phyloP scores from a whole-genome alignment of 495 filamentous ascomycete species.

The Aspergillus carlsbadensis region DNA sequence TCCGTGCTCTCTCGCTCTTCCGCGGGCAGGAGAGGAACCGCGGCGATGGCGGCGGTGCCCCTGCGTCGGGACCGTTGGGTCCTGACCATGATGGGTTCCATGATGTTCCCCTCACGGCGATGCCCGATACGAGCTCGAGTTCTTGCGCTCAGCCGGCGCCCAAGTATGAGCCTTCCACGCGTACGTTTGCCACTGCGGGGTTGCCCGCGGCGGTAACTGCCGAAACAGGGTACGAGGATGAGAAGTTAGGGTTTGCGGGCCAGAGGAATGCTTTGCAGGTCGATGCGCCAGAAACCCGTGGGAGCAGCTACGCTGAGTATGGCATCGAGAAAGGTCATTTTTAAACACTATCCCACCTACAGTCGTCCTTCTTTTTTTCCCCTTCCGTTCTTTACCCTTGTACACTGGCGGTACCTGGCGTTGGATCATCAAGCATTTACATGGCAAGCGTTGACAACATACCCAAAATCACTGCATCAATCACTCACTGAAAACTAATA shows the following conservation, averaged over 20 bases:
- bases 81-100: constrained; percentile 25
- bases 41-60: constrained; percentile 47
- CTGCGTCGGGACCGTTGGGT: constrained; percentile 10
- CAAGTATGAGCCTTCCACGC: constrained; percentile 24
- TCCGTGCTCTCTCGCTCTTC: constrained; percentile 58
- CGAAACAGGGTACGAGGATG: constrained; percentile 27
- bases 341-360: background rate
- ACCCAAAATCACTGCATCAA: too few relatives aligned
- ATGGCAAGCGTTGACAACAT: too few relatives aligned
- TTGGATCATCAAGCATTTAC: too few relatives aligned
- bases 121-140: constrained; percentile 18
- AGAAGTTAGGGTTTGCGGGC: constrained; percentile 49
- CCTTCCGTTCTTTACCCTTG: background rate
- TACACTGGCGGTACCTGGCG: background rate
- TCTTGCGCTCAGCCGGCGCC: constrained; percentile 22
- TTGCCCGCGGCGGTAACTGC: background rate
- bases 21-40: constrained; percentile 40
- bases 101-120: constrained; percentile 32
- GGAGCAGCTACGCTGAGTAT: constrained; percentile 44
- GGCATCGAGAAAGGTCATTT: constrained; percentile 30
- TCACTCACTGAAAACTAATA: too few relatives aligned
- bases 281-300: constrained; percentile 24
- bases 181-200: background rate
- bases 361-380: constrained; percentile 8
- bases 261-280: constrained; percentile 35